Percentiles rank a stretch among this genome's conserved stretches.
These are phyloP conservation scores for Limonium bicolor DNA, from an alignment of 148 eudicot genomes.

Conservation along the genomic window DNA sequence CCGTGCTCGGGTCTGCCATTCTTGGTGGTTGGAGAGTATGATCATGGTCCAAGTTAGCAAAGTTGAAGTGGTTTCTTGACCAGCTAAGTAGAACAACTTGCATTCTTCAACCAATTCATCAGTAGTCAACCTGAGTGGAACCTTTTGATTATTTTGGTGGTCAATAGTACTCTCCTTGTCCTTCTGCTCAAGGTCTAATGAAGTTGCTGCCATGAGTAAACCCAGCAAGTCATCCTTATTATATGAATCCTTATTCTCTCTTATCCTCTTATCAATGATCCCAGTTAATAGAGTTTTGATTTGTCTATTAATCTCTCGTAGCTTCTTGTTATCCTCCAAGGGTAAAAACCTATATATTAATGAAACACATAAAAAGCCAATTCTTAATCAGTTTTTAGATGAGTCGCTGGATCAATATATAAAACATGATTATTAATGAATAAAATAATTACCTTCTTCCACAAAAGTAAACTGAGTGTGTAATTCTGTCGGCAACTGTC, in stretches of 20 bases:
- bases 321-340: slow-evolving; percentile 12
- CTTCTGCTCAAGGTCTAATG: not conserved
- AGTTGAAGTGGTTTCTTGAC: slow-evolving; percentile 23
- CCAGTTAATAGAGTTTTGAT: slow-evolving; percentile 2
- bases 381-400: no score
- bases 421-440: no score
- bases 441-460: slow-evolving; percentile 11
- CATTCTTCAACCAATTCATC: slow-evolving; percentile 24
- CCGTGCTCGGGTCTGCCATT: slow-evolving; percentile 22
- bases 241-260: slow-evolving; percentile 2
- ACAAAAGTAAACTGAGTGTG: slow-evolving; percentile 8
- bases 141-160: not conserved
- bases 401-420: no score
- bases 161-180: no score
- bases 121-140: slow-evolving; percentile 7
- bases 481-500: not conserved
- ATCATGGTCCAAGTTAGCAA: slow-evolving; percentile 26
- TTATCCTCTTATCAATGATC: slow-evolving; percentile 13
- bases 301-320: slow-evolving; percentile 7
- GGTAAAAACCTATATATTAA: no score
- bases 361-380: not conserved
- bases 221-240: slow-evolving; percentile 13
- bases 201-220: slow-evolving; percentile 7
- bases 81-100: slow-evolving; percentile 33
- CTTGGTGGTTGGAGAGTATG: slow-evolving; percentile 19